Conservation (phyloP, 768 basidiomycete genomes). For the Lactifluus piperatus region DNA sequence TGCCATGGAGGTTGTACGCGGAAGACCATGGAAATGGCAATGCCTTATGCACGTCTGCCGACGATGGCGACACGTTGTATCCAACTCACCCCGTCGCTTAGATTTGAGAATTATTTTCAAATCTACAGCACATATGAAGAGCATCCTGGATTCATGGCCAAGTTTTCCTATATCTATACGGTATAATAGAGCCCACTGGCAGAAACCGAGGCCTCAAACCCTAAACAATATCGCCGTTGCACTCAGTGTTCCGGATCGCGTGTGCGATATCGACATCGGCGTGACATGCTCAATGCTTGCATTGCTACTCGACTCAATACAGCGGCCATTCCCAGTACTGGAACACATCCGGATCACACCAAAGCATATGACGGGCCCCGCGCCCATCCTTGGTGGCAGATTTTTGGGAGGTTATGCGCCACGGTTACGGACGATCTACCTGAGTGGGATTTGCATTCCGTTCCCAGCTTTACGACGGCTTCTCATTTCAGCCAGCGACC, state of each 20-base stretch:
- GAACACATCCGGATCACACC: constrained; percentile 21
- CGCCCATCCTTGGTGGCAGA: constrained; percentile 15
- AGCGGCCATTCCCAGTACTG: constrained; percentile 20
- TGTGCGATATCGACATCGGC: background rate
- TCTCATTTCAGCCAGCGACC: background rate
- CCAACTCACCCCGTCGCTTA: background rate
- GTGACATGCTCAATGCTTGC: background rate
- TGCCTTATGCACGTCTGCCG: background rate
- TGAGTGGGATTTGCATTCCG: background rate
- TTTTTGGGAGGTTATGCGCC: constrained; percentile 5
- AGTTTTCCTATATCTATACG: background rate
- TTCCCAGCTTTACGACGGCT: background rate
- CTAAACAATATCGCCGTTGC: background rate
- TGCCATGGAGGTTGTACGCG: background rate
- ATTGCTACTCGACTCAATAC: constrained; percentile 24
- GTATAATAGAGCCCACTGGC: background rate
- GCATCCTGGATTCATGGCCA: background rate
- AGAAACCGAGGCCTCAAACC: background rate
- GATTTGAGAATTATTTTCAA: background rate
- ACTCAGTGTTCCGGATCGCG: background rate
- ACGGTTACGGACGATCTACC: background rate
- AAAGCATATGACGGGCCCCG: constrained; percentile 29
- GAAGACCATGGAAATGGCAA: background rate
- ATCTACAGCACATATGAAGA: background rate
- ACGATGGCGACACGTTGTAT: background rate